These are phyloP conservation scores for Pseudogymnoascus sp. DNA, from an alignment of 2,329 filamentous ascomycete species.

Conservation along the genomic window DNA sequence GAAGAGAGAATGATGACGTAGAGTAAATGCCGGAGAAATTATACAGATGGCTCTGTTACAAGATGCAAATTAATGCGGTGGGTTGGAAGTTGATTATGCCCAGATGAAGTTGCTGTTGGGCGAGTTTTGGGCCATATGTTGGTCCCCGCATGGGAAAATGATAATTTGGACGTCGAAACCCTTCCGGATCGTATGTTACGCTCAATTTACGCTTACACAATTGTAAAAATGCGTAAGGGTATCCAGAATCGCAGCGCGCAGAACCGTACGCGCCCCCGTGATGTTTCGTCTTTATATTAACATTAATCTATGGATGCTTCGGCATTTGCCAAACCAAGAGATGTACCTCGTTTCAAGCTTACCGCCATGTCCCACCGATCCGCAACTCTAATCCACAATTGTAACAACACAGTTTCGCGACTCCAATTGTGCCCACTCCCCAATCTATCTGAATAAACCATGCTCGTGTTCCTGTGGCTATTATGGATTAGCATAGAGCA, in stretches of 20 bases:
- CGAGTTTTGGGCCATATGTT: not conserved
- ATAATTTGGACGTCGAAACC: not conserved
- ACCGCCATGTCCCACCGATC: not conserved
- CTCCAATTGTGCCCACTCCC: not conserved
- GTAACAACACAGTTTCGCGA: slow-evolving; percentile 1
- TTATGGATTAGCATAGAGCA: not conserved
- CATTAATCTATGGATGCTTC: not conserved
- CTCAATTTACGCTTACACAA: not conserved
- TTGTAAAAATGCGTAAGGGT: not conserved
- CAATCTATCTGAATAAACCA: slow-evolving; percentile 2
- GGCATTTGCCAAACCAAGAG: not conserved
- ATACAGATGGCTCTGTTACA: not conserved
- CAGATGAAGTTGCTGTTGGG: not conserved
- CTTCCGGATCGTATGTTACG: not conserved
- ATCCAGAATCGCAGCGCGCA: not conserved
- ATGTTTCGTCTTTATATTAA: slow-evolving; percentile 3
- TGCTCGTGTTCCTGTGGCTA: not conserved
- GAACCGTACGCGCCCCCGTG: not conserved
- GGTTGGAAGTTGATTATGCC: not conserved
- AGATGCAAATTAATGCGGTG: not conserved
- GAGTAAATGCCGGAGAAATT: not conserved
- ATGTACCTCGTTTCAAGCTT: not conserved
- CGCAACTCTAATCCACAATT: slow-evolving; percentile 8
- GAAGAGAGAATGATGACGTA: not conserved
- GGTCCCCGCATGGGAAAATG: not conserved